Conservation (phyloP, 2,329 filamentous ascomycete species). For the Colletotrichum orbiculare region DNA sequence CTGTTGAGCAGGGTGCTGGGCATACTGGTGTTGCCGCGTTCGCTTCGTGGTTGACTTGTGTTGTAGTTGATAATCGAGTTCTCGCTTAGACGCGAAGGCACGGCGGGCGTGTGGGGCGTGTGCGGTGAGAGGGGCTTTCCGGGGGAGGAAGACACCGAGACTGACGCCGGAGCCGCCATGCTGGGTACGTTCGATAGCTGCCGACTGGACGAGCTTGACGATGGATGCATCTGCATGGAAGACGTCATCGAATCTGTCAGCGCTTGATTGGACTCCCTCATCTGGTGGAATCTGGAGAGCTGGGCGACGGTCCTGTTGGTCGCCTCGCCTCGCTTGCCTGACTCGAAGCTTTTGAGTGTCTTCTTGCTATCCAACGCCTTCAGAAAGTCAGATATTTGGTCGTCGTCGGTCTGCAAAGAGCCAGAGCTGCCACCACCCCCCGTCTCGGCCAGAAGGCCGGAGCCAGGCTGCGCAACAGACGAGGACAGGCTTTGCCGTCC, state of each 20-base stretch:
- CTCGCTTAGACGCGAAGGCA: conserved; percentile 92
- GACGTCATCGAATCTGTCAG: conserved; percentile 95
- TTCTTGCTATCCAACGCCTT: conserved; percentile 89
- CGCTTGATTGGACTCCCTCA: conserved; percentile 89
- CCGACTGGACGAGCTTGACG: conserved; percentile 77
- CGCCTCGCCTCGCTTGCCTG: conserved; percentile 73
- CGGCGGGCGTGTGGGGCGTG: conserved; percentile 91
- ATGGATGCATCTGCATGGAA: conserved; percentile 85
- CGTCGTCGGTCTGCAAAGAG: conserved; percentile 80
- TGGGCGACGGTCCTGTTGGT: conserved; percentile 82
- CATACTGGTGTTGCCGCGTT: conserved; percentile 40
- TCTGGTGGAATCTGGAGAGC: conserved; percentile 84
- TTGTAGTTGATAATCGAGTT: conserved; percentile 83
- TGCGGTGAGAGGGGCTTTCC: conserved; percentile 91
- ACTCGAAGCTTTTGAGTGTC: conserved; percentile 83
- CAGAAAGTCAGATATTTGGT: conserved; percentile 93
- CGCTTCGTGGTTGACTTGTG: conserved; percentile 42
- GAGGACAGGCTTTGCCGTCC: conserved; percentile 81
- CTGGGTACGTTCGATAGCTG: conserved; percentile 70
- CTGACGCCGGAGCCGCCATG: conserved; percentile 77
- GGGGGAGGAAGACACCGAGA: conserved; percentile 89
- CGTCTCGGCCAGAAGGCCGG: conserved; percentile 79
- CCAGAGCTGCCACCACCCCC: conserved; percentile 75
- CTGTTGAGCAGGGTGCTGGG: conserved; percentile 45
- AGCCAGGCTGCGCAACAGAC: conserved; percentile 78